These are phyloP conservation scores for Cyathus striatus DNA, from an alignment of 768 basidiomycete species.

Conservation along the genomic window DNA sequence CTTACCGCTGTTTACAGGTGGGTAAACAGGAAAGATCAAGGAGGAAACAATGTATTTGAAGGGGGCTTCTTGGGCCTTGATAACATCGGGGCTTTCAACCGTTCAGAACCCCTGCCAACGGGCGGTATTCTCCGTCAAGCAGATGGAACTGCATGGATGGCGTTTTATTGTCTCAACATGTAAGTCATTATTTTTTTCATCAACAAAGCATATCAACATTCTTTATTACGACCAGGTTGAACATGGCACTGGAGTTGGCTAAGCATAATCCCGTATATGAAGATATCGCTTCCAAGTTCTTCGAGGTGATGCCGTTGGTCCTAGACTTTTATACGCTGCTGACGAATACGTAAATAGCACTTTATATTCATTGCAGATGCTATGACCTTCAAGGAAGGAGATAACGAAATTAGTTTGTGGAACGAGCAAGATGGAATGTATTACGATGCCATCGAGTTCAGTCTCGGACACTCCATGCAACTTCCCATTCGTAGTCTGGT, in stretches of 20 bases:
- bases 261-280: slow-evolving; percentile 98
- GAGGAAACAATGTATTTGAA: slow-evolving; percentile 95
- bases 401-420: slow-evolving; percentile 82
- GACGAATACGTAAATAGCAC: slow-evolving; percentile 46
- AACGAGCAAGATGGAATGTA: slow-evolving; percentile 97
- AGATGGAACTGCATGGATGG: slow-evolving; percentile 99
- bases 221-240: slow-evolving; percentile 68
- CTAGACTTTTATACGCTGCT: not conserved
- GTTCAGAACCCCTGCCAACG: slow-evolving; percentile 93
- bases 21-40: slow-evolving; percentile 97
- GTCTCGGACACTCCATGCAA: slow-evolving; percentile 77
- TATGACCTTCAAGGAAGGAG: slow-evolving; percentile 89
- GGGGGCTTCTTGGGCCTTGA: slow-evolving; percentile 97
- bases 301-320: slow-evolving; percentile 49
- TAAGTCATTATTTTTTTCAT: slow-evolving; percentile 23
- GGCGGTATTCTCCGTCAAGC: slow-evolving; percentile 93
- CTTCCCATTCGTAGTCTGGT: slow-evolving; percentile 92
- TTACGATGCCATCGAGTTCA: slow-evolving; percentile 94
- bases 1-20: slow-evolving; percentile 48
- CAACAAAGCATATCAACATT: slow-evolving; percentile 3
- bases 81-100: slow-evolving; percentile 97
- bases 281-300: slow-evolving; percentile 98
- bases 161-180: slow-evolving; percentile 98
- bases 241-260: slow-evolving; percentile 94
- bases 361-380: slow-evolving; percentile 99